Percentiles rank a stretch among this genome's conserved stretches.
Evolutionary conservation across 371 early-diverging fungal species (phyloP).

Genomic region (Rhizopus delemar): DNA sequence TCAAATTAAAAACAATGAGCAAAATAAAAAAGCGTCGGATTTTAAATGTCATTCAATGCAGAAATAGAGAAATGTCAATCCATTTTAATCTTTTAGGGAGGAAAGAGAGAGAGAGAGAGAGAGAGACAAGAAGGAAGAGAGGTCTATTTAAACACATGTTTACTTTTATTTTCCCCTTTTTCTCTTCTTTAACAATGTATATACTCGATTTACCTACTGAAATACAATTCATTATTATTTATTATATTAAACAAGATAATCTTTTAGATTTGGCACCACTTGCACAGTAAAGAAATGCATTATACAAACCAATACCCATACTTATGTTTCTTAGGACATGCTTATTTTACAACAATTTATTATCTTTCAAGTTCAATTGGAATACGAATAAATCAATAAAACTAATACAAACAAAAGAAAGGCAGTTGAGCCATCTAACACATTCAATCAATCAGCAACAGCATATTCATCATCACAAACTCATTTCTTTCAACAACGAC

Average conservation of each 20-base stretch:
- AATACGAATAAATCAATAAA: slow-evolving; percentile 10
- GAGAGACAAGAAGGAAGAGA: too few relatives aligned
- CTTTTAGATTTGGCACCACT: slow-evolving; percentile 29
- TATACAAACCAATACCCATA: slow-evolving; percentile 1
- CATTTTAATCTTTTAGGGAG: too few relatives aligned
- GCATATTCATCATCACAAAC: background rate
- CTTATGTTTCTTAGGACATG: slow-evolving; percentile 11
- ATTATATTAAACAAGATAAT: slow-evolving; percentile 25
- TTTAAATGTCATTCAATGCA: too few relatives aligned
- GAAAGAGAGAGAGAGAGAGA: too few relatives aligned
- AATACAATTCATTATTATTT: slow-evolving; percentile 28
- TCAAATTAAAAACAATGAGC: too few relatives aligned
- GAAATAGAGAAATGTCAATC: too few relatives aligned
- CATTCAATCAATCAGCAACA: background rate
- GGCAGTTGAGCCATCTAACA: background rate
- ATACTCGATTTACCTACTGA: slow-evolving; percentile 30
- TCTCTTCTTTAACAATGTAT: slow-evolving; percentile 1
- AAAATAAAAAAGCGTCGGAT: too few relatives aligned
- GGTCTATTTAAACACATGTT: too few relatives aligned
- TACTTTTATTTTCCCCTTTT: background rate
- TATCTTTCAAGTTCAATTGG: slow-evolving; percentile 20
- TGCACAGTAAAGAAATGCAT: slow-evolving; percentile 23
- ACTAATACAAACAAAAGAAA: slow-evolving; percentile 10
- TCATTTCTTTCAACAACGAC: background rate
- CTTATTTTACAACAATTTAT: slow-evolving; percentile 5